phyloP scores from a whole-genome alignment of 1,284 basidiomycete species.

The Heterobasidion irregulare region DNA sequence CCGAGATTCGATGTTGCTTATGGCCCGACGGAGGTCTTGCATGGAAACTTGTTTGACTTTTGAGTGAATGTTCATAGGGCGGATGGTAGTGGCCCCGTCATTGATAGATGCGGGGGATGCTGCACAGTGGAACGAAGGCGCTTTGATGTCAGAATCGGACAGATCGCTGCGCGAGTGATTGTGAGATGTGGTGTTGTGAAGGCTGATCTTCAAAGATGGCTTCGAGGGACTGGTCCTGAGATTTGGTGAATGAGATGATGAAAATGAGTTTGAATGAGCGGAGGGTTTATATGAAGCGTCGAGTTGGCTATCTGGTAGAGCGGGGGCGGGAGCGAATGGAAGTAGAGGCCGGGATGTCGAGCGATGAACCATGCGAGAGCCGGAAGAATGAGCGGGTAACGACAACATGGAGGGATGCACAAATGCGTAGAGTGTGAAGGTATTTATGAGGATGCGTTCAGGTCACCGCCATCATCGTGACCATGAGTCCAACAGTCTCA shows the following conservation, averaged over 20 bases:
- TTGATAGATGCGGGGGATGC: neutral
- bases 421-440: neutral
- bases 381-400: neutral
- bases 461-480: neutral
- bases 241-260: neutral
- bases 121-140: neutral
- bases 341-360: conserved; percentile 1
- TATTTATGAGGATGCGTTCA: neutral
- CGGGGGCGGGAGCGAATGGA: neutral
- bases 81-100: neutral
- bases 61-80: conserved; percentile 8
- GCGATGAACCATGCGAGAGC: neutral
- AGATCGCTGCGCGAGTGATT: neutral
- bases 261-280: neutral
- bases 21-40: conserved; percentile 21
- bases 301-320: neutral
- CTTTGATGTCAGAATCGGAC: neutral
- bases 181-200: neutral
- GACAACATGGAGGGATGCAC: neutral
- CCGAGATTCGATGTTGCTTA: conserved; percentile 18
- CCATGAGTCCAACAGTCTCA: neutral
- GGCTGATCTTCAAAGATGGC: conserved; percentile 2
- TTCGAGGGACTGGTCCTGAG: neutral
- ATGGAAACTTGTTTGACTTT: conserved; percentile 18
- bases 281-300: neutral